phyloP scores from a whole-genome alignment of 2,329 filamentous ascomycete genomes.

The Colletotrichum theobromicola region DNA sequence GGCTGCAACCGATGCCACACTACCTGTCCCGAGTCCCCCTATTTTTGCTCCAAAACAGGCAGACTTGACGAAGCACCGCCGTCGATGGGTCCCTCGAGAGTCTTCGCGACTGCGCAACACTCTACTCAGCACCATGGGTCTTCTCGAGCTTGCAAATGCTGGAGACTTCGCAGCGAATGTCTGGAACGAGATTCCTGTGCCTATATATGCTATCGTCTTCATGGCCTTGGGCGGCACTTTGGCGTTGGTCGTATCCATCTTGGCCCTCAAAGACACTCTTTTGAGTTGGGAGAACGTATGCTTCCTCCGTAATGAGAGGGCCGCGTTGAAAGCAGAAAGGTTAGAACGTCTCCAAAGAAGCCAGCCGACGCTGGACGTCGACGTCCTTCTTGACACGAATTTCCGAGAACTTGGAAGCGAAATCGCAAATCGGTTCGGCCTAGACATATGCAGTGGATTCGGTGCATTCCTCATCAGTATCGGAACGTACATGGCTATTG shows the following conservation, averaged over 20 bases:
- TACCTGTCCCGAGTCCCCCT: neutral
- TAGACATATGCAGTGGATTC: constrained; percentile 56
- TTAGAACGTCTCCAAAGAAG: neutral
- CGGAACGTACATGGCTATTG: constrained; percentile 60
- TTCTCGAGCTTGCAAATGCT: constrained; percentile 60
- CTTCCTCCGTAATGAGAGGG: constrained; percentile 47
- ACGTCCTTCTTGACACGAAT: constrained; percentile 48
- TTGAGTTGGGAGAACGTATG: constrained; percentile 51
- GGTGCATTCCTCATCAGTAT: constrained; percentile 54
- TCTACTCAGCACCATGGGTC: constrained; percentile 38
- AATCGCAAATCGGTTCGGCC: constrained; percentile 52
- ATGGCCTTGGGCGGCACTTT: constrained; percentile 58
- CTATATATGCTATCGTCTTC: constrained; percentile 49
- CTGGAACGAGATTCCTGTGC: constrained; percentile 58
- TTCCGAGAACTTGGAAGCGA: constrained; percentile 56
- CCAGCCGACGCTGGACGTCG: constrained; percentile 27
- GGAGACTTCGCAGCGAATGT: constrained; percentile 63
- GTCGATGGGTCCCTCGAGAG: neutral
- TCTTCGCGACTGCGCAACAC: neutral
- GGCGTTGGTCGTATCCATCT: constrained; percentile 48
- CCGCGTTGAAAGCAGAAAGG: constrained; percentile 29
- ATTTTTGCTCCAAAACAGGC: neutral
- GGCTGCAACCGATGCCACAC: neutral
- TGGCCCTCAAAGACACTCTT: constrained; percentile 49
- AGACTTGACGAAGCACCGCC: neutral